Evolutionary conservation across 129 eudicot genomes (phyloP).

Genomic region (Lonicera japonica): DNA sequence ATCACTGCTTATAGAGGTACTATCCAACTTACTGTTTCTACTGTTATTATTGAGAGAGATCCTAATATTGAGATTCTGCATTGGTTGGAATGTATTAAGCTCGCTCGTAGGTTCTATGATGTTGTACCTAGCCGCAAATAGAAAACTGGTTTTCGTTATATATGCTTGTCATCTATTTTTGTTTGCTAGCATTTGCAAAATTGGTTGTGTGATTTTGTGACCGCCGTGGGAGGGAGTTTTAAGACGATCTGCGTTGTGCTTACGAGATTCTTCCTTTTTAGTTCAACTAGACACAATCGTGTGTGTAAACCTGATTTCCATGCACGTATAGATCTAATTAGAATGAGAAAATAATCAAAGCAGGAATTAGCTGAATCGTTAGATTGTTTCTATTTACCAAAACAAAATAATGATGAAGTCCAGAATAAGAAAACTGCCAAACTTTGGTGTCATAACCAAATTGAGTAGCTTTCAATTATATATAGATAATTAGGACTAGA

Average conservation of each 20-base stretch:
- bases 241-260: background rate
- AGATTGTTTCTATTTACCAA: too few species aligned
- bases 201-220: background rate
- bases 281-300: too few species aligned
- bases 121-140: conserved; percentile 3
- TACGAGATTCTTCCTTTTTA: background rate
- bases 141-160: too few species aligned
- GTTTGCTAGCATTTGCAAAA: background rate
- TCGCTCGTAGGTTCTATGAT: conserved; percentile 54
- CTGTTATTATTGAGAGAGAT: conserved; percentile 63
- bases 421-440: too few species aligned
- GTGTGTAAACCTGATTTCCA: too few species aligned
- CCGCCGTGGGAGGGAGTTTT: background rate
- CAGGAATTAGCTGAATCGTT: too few species aligned
- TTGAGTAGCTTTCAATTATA: too few species aligned
- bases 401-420: too few species aligned
- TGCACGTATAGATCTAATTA: too few species aligned
- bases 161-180: background rate
- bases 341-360: too few species aligned
- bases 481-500: too few species aligned
- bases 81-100: conserved; percentile 73
- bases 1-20: conserved; percentile 46
- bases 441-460: too few species aligned
- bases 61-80: conserved; percentile 71
- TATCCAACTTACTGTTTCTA: conserved; percentile 62